A percentile compares a stretch with the other conserved stretches of the same genome.
phyloP scores from a whole-genome alignment of 1,139 yeast species.

The Geotrichum bryndzae region DNA sequence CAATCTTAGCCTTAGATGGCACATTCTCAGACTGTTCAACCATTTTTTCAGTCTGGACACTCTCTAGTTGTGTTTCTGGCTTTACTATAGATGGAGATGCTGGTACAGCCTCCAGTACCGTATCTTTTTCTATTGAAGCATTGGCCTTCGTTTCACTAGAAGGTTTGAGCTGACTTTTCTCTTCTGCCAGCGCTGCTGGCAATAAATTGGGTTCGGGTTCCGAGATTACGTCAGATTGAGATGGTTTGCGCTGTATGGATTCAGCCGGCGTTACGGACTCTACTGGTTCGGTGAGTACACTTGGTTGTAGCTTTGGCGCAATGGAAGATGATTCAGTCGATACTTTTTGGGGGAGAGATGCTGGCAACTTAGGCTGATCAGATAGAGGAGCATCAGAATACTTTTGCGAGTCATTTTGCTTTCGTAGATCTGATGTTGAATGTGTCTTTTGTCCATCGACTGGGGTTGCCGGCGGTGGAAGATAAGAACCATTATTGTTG shows the following conservation, averaged over 20 bases:
- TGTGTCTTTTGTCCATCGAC: background rate
- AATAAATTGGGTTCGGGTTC: background rate
- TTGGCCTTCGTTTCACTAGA: background rate
- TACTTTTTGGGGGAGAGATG: background rate
- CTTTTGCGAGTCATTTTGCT: background rate
- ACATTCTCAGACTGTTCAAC: background rate
- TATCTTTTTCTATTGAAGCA: background rate
- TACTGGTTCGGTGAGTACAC: background rate
- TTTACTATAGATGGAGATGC: background rate
- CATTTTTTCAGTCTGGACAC: background rate
- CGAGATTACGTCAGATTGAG: background rate
- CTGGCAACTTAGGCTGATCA: background rate
- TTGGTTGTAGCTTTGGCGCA: background rate
- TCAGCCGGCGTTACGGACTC: background rate
- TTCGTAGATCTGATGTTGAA: background rate
- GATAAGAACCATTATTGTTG: background rate
- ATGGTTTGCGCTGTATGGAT: background rate
- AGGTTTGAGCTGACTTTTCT: background rate
- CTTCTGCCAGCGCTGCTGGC: background rate
- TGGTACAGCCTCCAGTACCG: background rate
- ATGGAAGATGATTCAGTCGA: background rate
- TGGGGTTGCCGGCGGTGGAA: background rate
- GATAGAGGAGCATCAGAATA: background rate
- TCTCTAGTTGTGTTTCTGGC: background rate
- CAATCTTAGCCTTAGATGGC: background rate